These are phyloP conservation scores for Tilletia setariae DNA, from an alignment of 1,284 basidiomycete species.

Conservation along the genomic window DNA sequence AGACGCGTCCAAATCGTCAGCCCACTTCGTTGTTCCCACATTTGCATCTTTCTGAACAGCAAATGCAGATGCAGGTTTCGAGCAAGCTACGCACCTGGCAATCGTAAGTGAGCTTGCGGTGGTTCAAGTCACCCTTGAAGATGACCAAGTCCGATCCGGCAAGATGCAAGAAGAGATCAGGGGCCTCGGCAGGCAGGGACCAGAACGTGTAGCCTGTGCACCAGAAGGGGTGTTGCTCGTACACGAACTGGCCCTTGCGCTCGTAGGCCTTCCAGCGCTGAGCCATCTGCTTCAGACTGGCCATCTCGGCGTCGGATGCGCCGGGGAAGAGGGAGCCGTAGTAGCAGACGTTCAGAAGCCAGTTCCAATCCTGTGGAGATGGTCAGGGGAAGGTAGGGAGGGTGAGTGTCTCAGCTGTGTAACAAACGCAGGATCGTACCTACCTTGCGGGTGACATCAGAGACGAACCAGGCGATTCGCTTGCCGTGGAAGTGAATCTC, in stretches of 20 bases:
- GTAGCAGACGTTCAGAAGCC: conserved; percentile 61
- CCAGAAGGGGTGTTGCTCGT: conserved; percentile 79
- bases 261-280: conserved; percentile 88
- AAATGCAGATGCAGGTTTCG: not conserved
- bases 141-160: conserved; percentile 85
- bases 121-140: conserved; percentile 92
- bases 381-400: too few species aligned
- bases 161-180: conserved; percentile 86
- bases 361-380: conserved; percentile 81
- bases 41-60: not conserved
- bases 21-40: not conserved
- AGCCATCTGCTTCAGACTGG: conserved; percentile 76
- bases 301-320: conserved; percentile 77
- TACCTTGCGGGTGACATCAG: conserved; percentile 84
- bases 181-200: conserved; percentile 71
- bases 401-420: not conserved
- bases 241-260: conserved; percentile 86
- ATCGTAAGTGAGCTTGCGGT: conserved; percentile 67
- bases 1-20: not conserved
- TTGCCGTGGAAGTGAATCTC: conserved; percentile 87
- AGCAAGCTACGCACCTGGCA: conserved; percentile 28
- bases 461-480: conserved; percentile 57
- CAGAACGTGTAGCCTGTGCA: conserved; percentile 61
- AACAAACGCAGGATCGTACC: not conserved
- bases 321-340: conserved; percentile 63